These are phyloP conservation scores for Plasmodium reichenowi DNA, from an alignment of 169 alveolate species.

Conservation along the genomic window DNA sequence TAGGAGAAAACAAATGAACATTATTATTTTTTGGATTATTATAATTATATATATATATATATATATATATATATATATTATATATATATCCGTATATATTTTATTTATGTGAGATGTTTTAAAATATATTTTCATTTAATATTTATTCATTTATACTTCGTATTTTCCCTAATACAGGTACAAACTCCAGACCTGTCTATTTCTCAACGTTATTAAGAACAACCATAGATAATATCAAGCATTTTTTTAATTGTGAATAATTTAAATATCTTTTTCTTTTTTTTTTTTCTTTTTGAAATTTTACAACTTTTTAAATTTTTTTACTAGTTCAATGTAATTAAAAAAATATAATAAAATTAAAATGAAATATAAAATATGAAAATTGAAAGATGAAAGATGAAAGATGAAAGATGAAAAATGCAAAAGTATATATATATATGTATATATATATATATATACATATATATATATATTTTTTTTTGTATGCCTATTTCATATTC, in stretches of 20 bases:
- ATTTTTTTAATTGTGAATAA: conserved; percentile 33
- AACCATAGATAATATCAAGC: conserved; percentile 25
- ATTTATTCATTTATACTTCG: background rate
- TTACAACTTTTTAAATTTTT: background rate
- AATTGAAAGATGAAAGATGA: no score
- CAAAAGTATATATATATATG: no score
- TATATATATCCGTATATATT: background rate
- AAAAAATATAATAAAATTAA: no score
- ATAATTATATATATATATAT: background rate
- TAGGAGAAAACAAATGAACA: no score
- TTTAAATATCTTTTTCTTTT: background rate
- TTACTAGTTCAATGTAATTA: no score
- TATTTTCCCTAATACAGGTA: conserved; percentile 57
- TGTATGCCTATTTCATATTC: no score
- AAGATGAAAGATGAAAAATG: no score
- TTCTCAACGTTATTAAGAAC: conserved; percentile 38
- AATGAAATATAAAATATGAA: no score
- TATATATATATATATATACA: no score
- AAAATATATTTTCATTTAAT: background rate
- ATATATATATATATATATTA: background rate
- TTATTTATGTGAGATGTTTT: background rate
- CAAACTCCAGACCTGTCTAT: conserved; percentile 71
- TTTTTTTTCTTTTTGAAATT: background rate
- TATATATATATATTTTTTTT: no score
- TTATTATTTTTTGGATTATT: background rate